These are phyloP conservation scores for Aureobasidium sp. DNA, from an alignment of 2,329 filamentous ascomycete genomes.

Conservation along the genomic window DNA sequence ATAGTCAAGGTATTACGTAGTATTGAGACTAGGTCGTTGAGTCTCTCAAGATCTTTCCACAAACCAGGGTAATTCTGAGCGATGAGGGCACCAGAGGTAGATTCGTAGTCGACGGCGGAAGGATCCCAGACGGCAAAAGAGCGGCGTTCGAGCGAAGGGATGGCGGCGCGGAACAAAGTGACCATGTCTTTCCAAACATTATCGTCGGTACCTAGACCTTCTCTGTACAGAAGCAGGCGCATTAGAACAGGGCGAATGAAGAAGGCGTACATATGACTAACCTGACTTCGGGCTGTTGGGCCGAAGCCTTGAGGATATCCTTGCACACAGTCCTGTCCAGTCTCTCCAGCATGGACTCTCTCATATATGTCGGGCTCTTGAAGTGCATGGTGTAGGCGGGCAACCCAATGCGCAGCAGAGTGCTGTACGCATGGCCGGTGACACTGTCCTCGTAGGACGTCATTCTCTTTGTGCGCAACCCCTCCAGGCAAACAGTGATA, in stretches of 20 bases:
- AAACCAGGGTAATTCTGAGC: conserved; percentile 64
- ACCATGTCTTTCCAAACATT: conserved; percentile 68
- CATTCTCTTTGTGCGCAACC: conserved; percentile 9
- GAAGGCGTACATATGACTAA: conserved; percentile 30
- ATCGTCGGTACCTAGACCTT: conserved; percentile 62
- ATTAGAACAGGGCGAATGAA: neutral
- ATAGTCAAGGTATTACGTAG: conserved; percentile 68
- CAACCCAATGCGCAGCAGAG: conserved; percentile 50
- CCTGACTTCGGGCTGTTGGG: conserved; percentile 62
- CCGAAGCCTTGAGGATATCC: conserved; percentile 64
- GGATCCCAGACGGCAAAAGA: conserved; percentile 69
- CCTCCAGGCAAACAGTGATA: conserved; percentile 8
- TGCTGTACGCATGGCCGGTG: conserved; percentile 40
- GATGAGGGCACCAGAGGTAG: conserved; percentile 66
- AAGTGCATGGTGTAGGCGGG: conserved; percentile 64
- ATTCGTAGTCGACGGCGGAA: conserved; percentile 61
- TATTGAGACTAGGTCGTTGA: conserved; percentile 69
- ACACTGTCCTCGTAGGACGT: conserved; percentile 18
- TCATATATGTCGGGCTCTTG: conserved; percentile 65
- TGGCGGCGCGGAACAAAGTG: conserved; percentile 63
- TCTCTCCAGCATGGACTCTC: conserved; percentile 64
- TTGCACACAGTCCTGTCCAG: conserved; percentile 62
- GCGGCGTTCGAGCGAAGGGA: conserved; percentile 67
- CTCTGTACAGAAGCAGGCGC: conserved; percentile 38
- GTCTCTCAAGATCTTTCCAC: conserved; percentile 67